Base-by-base conservation (phyloP, 495 filamentous ascomycete species). In the Terfezia claveryi region DNA sequence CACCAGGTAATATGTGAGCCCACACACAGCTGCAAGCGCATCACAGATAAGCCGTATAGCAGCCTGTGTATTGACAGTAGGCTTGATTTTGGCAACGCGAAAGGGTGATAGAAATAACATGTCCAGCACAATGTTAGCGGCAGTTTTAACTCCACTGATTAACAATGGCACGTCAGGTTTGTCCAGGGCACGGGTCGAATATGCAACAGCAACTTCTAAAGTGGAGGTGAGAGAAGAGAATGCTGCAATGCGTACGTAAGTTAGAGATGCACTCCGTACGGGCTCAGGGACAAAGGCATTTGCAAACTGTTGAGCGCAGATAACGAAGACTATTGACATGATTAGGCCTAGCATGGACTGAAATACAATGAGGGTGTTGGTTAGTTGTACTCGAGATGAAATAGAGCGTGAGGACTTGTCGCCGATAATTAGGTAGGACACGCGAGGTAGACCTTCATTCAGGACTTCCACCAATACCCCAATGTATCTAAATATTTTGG, bases 361-460 rank as follows among this genome's bases (percentile, higher is more conserved):
- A 55, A 78, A 70, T 10, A 76, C 38, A 36, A 86, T 76, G 23
- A 86, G 69, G 0, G 80, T 83, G 56, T 83, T 72, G 0, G 81
- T 68, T 9, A 87, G 73, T 5, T 68, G 63, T 23, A 85, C 62
- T 0, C 82, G 74, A 8, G 74, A 70, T 7, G 65, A 36, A 2
- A 73, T 58, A 1, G 69, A 69, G 10, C 80, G 74, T 2, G 75
- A 75, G 8, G 72, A 64, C 52, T 74, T 74, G 67, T 86, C 80
- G 10, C 78, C 82, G 58, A 86, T 85, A 55, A 81, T 70, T 14
- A 80, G 67, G 78, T 78, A 86, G 8, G 81, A 73, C 0, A 80
- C 74, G 23, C 81, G 71, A 0, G 82, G 82, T 8, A 86, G 76
- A 12, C 81, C 80, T 60, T 87, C 81, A 65, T 86, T 86, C 46